A percentile compares a stretch with the other conserved stretches of the same genome.
These are phyloP conservation scores for Phytophthora megakarya DNA, from an alignment of 352 stramenopile genomes.

Conservation along the genomic window DNA sequence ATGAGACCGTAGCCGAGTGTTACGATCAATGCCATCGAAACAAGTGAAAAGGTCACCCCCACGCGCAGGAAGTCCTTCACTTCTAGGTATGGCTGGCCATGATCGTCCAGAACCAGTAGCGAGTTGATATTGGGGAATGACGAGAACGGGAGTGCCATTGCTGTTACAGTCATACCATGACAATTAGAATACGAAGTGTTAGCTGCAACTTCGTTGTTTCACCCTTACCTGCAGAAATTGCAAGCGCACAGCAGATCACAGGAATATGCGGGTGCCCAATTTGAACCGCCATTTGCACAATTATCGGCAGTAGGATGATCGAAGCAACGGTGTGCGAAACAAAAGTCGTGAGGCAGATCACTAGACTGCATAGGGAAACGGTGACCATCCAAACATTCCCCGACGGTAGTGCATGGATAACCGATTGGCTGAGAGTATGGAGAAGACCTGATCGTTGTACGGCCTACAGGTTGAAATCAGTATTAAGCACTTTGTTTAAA, in stretches of 20 bases:
- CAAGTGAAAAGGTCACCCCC: constrained; percentile 84
- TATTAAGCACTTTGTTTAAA: background rate
- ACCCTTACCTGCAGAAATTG: constrained; percentile 85
- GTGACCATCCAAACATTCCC: constrained; percentile 87
- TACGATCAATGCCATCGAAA: constrained; percentile 85
- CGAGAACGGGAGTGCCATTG: constrained; percentile 91
- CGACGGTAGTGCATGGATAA: constrained; percentile 81
- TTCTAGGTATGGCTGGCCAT: constrained; percentile 86
- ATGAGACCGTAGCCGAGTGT: constrained; percentile 88
- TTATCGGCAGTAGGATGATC: constrained; percentile 93
- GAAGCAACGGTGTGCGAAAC: constrained; percentile 93
- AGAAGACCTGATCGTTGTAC: constrained; percentile 85
- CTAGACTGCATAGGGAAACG: constrained; percentile 84
- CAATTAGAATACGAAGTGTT: background rate
- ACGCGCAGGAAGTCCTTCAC: constrained; percentile 89
- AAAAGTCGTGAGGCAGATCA: constrained; percentile 91
- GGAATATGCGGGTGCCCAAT: constrained; percentile 87
- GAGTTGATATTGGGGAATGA: constrained; percentile 95
- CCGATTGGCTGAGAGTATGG: constrained; percentile 80
- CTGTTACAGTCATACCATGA: constrained; percentile 30
- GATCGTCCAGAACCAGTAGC: constrained; percentile 89
- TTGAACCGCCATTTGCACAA: constrained; percentile 89
- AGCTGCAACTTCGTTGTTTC: background rate
- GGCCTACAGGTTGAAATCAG: constrained; percentile 39
- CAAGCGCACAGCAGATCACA: constrained; percentile 82